Evolutionary conservation across 306 rosid genomes (phyloP).

Genomic region (Hippophae tibetana): DNA sequence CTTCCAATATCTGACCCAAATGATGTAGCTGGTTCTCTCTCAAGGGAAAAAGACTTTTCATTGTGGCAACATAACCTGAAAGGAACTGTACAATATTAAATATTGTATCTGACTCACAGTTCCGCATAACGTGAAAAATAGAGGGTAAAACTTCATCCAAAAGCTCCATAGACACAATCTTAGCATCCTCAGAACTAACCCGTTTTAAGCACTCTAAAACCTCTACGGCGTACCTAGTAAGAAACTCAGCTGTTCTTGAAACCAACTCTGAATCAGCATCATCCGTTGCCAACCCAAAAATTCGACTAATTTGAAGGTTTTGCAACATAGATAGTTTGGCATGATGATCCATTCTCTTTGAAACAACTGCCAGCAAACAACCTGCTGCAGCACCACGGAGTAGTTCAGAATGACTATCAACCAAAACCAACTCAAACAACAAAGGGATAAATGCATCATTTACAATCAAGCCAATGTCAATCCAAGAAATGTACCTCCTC

Average conservation of each 20-base stretch:
- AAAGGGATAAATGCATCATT: constrained; percentile 72
- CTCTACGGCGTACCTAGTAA: constrained; percentile 76
- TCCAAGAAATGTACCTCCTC: constrained; percentile 86
- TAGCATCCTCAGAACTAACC: constrained; percentile 62
- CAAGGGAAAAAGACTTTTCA: constrained; percentile 60
- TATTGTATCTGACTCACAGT: constrained; percentile 66
- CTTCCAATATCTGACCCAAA: constrained; percentile 81
- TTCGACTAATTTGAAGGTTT: constrained; percentile 57
- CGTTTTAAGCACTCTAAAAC: constrained; percentile 83
- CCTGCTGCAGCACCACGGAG: constrained; percentile 71
- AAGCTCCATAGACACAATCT: constrained; percentile 58
- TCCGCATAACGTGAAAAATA: constrained; percentile 61
- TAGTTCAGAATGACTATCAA: constrained; percentile 48
- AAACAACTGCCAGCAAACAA: constrained; percentile 78
- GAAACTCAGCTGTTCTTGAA: constrained; percentile 55
- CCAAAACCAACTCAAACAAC: constrained; percentile 75
- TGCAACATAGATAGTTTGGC: constrained; percentile 68
- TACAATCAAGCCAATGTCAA: constrained; percentile 73
- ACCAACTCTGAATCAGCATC: constrained; percentile 57
- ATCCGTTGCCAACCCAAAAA: constrained; percentile 54
- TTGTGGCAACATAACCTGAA: constrained; percentile 61
- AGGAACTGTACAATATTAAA: constrained; percentile 83
- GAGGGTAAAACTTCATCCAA: constrained; percentile 78
- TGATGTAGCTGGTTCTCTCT: constrained; percentile 63
- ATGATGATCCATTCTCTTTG: constrained; percentile 78